Conservation (phyloP, 306 rosid species). For the Alnus glutinosa region DNA sequence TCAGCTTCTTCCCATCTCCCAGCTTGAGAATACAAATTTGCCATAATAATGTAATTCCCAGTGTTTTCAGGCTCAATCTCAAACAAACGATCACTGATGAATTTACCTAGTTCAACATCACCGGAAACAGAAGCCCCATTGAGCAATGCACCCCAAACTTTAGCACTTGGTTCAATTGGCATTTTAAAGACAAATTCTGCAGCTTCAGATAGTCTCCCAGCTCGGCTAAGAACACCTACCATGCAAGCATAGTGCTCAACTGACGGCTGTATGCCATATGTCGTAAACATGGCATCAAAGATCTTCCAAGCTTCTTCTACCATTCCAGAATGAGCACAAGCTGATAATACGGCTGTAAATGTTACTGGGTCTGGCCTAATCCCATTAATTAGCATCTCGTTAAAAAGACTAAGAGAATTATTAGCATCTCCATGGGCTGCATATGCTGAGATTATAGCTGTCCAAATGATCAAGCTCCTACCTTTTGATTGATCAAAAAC, state of each 20-base stretch:
- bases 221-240: constrained; percentile 80
- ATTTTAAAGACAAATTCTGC: constrained; percentile 58
- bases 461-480: constrained; percentile 71
- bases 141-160: constrained; percentile 90
- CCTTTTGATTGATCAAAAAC: constrained; percentile 56
- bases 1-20: constrained; percentile 86
- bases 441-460: constrained; percentile 77
- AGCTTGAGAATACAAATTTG: constrained; percentile 72
- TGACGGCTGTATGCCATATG: constrained; percentile 57
- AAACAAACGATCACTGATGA: constrained; percentile 60
- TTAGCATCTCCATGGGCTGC: constrained; percentile 73
- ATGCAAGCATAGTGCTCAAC: constrained; percentile 91
- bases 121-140: constrained; percentile 76
- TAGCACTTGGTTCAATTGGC: constrained; percentile 74
- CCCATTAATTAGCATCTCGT: constrained; percentile 59
- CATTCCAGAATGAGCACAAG: constrained; percentile 78
- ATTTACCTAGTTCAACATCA: constrained; percentile 69
- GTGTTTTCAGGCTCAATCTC: constrained; percentile 77
- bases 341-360: constrained; percentile 63
- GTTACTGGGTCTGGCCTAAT: constrained; percentile 81
- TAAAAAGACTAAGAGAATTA: constrained; percentile 50
- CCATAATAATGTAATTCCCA: constrained; percentile 82
- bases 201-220: constrained; percentile 77
- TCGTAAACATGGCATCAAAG: constrained; percentile 49
- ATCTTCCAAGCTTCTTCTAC: constrained; percentile 80